Evolutionary conservation across 1,284 basidiomycete genomes (phyloP), one percentile per base, ranked within the genome.

Genomic region (Apiotrichum laibachii): DNA sequence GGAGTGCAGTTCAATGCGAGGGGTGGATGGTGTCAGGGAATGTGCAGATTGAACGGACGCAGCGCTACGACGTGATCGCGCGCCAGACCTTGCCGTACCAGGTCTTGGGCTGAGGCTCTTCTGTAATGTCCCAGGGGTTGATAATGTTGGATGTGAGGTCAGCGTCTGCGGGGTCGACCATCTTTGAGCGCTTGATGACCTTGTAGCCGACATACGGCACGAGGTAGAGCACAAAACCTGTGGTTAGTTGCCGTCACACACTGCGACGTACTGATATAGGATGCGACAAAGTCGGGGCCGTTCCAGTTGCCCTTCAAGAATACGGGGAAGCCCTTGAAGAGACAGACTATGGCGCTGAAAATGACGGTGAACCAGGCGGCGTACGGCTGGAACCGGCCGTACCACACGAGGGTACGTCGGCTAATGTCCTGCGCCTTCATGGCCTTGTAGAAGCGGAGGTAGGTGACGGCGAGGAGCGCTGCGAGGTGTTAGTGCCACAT

Each of bases 401-500:
- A 61, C 58, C 68, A 71, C 18, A 63, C 64, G 13, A 60, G 53
- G 8, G 50, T 55, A 2, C 40, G 43, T 31, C 59, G 48, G 56
- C 63, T 56, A 39, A 65, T 65, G 47, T 65, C 68, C 54, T 73
- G 70, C 43, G 53, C 64, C 44, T 64, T 62, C 33, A 69, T 40
- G 48, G 60, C 71, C 37, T 63, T 64, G 48, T 66, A 62, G 64
- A 69, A 70, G 11, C 70, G 64, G 44, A 70, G 51, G 50, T 65
- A 70, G 18, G 62, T 63, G 31, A 68, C 6, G 39, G 51, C 45
- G 42, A 67, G 58, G 3, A 56, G 44, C 55, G 49, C 58, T 75
- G 74, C 92, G 88, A 52, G 90, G 63, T 40, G 81, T 81, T 68
- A 93, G 93, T 39, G 16, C 3, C 37, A 13, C 12, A 12, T 13